Percentiles rank a stretch among this genome's conserved stretches.
phyloP scores from a whole-genome alignment of 2,329 filamentous ascomycete genomes.

The Hypoxylon sp. region DNA sequence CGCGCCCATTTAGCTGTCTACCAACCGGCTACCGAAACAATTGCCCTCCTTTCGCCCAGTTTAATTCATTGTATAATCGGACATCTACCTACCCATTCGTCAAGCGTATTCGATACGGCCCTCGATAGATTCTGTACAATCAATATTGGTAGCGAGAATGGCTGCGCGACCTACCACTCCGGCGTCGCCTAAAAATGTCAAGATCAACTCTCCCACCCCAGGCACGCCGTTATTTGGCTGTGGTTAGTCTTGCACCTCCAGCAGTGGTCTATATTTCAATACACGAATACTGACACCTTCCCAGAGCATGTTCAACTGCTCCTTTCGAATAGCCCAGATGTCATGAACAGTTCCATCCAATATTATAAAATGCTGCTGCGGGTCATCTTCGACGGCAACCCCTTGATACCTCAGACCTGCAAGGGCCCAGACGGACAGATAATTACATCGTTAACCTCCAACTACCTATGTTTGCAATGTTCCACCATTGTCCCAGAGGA shows the following conservation, averaged over 20 bases:
- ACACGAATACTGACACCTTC: conserved; percentile 42
- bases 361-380: conserved; percentile 78
- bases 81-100: conserved; percentile 4
- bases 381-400: conserved; percentile 73
- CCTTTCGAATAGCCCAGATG: conserved; percentile 67
- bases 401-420: conserved; percentile 71
- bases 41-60: no score
- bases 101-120: not conserved
- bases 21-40: no score
- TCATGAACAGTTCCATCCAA: conserved; percentile 72
- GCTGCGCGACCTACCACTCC: conserved; percentile 46
- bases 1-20: no score
- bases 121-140: conserved; percentile 1
- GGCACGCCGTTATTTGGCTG: conserved; percentile 71
- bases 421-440: conserved; percentile 64
- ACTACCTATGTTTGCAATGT: conserved; percentile 78
- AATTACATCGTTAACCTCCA: conserved; percentile 70
- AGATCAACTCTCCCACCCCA: conserved; percentile 66
- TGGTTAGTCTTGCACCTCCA: conserved; percentile 56
- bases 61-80: no score
- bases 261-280: not conserved
- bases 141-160: conserved; percentile 37
- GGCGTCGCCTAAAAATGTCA: conserved; percentile 59
- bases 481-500: conserved; percentile 72
- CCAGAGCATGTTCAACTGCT: conserved; percentile 77